Evolutionary conservation across 2,329 filamentous ascomycete species (phyloP), one percentile per base, ranked within the genome.

Genomic region (Fusarium sp.): DNA sequence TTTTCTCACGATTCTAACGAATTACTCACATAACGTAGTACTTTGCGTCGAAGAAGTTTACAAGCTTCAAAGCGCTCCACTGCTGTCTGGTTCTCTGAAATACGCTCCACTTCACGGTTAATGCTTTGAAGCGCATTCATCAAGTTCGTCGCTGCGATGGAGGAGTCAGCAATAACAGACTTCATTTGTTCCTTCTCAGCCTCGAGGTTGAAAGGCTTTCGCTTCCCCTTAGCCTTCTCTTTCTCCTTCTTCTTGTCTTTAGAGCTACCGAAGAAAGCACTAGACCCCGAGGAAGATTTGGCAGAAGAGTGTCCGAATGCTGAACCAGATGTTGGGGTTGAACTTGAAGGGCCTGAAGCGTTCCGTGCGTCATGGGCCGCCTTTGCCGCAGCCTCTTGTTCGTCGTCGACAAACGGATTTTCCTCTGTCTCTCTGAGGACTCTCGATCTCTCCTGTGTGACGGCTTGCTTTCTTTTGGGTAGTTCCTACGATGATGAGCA

Each of bases 81-180:
- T 1, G 94, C 93, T 65, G 90, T 87, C 12, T 87, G 80, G 73
- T 98, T 97, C 41, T 97, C 92, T 10, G 94, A 97, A 36, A 98
- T 94, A 7, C 93, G 92, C 81, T 97, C 91, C 53, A 85, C 88
- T 80, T 98, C 96, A 67, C 96, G 91, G 80, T 98, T 98, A 83
- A 98, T 95, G 59, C 92, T 90, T 80, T 96, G 94, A 41, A 99
- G 86, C 2, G 92, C 90, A 78, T 99, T 98, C 78, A 92, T 87
- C 42, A 99, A 86, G 79, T 97, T 97, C 0, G 93, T 98, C n/a
- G 94, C 92, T 7, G 94, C 93, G 42, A 98, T 93, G 2, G 94
- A 95, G 0, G 95, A 90, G 50, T 95, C 93, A 6, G 95, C 96
- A 71, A 99, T 94, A n/a, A 92, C 90, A 69, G 92, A 90, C 73